Percentiles rank a stretch among this genome's conserved stretches.
Evolutionary conservation across 2,329 filamentous ascomycete species (phyloP).

Genomic region (Daldinia sp.): DNA sequence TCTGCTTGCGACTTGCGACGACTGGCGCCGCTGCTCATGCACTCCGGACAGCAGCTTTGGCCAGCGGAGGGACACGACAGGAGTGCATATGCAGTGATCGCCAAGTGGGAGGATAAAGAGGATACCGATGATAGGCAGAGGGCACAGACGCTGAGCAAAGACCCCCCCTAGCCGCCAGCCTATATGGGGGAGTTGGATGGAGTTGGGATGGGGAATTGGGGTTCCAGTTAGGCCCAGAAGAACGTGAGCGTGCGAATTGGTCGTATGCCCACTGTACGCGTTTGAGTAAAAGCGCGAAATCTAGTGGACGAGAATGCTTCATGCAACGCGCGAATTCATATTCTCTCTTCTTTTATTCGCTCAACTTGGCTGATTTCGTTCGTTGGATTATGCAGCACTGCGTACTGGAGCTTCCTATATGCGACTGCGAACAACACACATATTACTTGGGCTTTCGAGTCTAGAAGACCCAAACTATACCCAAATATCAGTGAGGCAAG

Average conservation of each 20-base stretch:
- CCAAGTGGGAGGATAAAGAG: constrained; percentile 44
- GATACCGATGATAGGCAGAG: constrained; percentile 40
- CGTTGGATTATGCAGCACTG: constrained; percentile 34
- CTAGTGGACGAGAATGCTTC: constrained; percentile 45
- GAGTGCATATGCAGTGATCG: constrained; percentile 55
- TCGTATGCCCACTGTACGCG: constrained; percentile 46
- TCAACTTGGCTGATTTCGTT: constrained; percentile 21
- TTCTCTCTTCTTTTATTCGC: constrained; percentile 35
- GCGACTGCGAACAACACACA: constrained; percentile 31
- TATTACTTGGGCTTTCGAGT: constrained; percentile 30
- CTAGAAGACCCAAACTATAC: constrained; percentile 15
- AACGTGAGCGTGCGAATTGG: constrained; percentile 36
- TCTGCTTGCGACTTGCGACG: constrained; percentile 34
- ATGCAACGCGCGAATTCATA: constrained; percentile 42
- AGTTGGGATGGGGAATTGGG: not conserved
- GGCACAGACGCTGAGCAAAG: constrained; percentile 29
- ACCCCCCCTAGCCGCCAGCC: constrained; percentile 36
- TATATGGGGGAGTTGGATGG: constrained; percentile 9
- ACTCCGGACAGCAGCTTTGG: constrained; percentile 50
- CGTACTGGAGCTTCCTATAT: constrained; percentile 21
- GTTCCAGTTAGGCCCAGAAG: constrained; percentile 42
- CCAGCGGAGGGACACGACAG: constrained; percentile 54
- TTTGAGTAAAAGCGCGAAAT: constrained; percentile 47
- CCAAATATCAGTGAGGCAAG: constrained; percentile 11
- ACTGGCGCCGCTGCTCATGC: constrained; percentile 44